Conservation (phyloP, 2,329 filamentous ascomycete genomes). For the Fusarium nurragi region DNA sequence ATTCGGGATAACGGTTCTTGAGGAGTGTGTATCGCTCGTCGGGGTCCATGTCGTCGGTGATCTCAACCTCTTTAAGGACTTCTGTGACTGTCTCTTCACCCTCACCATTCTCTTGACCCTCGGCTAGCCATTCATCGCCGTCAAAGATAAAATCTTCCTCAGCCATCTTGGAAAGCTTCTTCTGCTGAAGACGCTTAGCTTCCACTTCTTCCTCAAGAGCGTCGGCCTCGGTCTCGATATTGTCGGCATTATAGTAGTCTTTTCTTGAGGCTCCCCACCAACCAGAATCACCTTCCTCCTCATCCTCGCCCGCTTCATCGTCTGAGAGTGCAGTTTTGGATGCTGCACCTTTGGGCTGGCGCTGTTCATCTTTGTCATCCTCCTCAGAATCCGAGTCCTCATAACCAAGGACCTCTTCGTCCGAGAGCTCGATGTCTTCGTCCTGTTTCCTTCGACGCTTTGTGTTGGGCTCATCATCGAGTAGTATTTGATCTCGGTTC, state of each 20-base stretch:
- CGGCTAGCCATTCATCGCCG: constrained; percentile 82
- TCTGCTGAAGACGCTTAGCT: constrained; percentile 86
- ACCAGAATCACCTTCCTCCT: constrained; percentile 67
- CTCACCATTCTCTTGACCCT: constrained; percentile 60
- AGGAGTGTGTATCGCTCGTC: constrained; percentile 81
- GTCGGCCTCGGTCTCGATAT: constrained; percentile 69
- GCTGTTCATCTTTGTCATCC: constrained; percentile 51
- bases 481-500: constrained; percentile 83
- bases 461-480: constrained; percentile 81
- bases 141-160: constrained; percentile 95
- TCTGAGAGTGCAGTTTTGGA: constrained; percentile 52
- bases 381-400: constrained; percentile 58
- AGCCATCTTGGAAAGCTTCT: constrained; percentile 87
- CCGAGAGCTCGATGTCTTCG: constrained; percentile 71
- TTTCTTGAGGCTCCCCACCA: constrained; percentile 90
- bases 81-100: constrained; percentile 78
- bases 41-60: constrained; percentile 79
- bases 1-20: constrained; percentile 87
- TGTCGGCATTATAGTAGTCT: constrained; percentile 93
- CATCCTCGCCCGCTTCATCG: constrained; percentile 65
- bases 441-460: constrained; percentile 81
- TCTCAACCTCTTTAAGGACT: constrained; percentile 82
- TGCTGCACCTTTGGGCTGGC: constrained; percentile 45
- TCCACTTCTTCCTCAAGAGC: constrained; percentile 93
- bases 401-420: constrained; percentile 68